A percentile compares a stretch with the other conserved stretches of the same genome.
phyloP scores from a whole-genome alignment of 2,329 filamentous ascomycete species.

The Sarocladiaceae sp. region DNA sequence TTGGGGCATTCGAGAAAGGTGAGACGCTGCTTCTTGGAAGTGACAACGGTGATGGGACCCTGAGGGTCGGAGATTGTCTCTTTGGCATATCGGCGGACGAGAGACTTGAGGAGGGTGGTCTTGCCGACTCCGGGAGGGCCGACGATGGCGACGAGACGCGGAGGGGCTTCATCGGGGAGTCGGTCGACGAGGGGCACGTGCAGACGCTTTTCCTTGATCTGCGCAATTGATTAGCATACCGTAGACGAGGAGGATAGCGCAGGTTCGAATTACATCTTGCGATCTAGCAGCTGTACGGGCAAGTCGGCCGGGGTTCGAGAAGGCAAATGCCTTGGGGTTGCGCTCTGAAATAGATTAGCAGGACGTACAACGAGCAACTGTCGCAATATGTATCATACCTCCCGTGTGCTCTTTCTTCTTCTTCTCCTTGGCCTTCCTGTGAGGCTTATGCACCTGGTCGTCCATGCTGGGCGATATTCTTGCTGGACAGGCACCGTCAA shows the following conservation, averaged over 20 bases:
- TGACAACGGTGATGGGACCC: constrained; percentile 92
- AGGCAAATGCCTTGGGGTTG: constrained; percentile 90
- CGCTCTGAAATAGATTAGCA: constrained; percentile 44
- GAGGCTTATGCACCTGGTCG: constrained; percentile 78
- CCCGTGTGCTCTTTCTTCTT: constrained; percentile 61
- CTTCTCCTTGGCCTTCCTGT: constrained; percentile 86
- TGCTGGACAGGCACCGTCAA: constrained; percentile 5
- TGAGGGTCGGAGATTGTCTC: constrained; percentile 87
- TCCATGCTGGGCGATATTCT: constrained; percentile 55
- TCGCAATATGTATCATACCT: constrained; percentile 32
- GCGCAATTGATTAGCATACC: not conserved
- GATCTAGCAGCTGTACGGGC: constrained; percentile 70
- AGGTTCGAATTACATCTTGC: constrained; percentile 54
- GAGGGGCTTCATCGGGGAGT: constrained; percentile 90
- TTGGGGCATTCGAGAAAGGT: constrained; percentile 98
- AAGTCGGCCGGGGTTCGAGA: constrained; percentile 75
- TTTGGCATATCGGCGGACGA: constrained; percentile 92
- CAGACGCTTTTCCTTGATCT: constrained; percentile 92
- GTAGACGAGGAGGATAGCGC: not conserved
- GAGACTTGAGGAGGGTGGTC: constrained; percentile 90
- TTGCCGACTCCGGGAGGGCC: constrained; percentile 94
- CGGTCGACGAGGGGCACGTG: constrained; percentile 97
- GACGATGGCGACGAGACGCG: constrained; percentile 88
- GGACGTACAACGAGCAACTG: not conserved
- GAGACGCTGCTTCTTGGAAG: constrained; percentile 88